Evolutionary conservation across 2,329 filamentous ascomycete species (phyloP), one percentile per base, ranked within the genome.

Genomic region (Podosphaera leucotricha): DNA sequence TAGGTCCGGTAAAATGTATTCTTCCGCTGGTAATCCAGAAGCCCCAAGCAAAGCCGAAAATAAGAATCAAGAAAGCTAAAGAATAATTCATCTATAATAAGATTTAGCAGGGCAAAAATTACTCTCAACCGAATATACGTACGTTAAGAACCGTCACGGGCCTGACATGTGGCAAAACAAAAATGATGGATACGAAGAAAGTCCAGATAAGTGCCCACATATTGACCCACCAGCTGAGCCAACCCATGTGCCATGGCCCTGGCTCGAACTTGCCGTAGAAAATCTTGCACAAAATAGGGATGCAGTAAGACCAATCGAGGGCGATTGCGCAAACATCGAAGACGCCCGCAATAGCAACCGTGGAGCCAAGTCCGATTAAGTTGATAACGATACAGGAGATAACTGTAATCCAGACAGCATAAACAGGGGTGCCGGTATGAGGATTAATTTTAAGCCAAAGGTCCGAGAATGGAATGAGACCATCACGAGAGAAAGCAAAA

Each of bases 401-500:
- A 24, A 68, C 62, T 44, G 64, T 68, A 45, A 72, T 62, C 70
- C 70, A 74, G 41, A 76, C 66, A 4, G 72, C 71, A 51, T 75
- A 74, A 13, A 66, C 64, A 0, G 72, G 72, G 48, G 75, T 71
- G 43, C 71, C 72, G 13, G 69, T 72, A 20, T 65, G 60, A 7
- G 63, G 57, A 7, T 61, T 62, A 2, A 76, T 70, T 16, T 61
- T 56, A 3, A 70, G 66, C 38, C 75, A 72, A 67, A 71, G 72
- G 28, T 62, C 53, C 1, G 70, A 73, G 56, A 67, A 73, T 0
- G 72, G 71, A 2, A 75, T 60, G 18, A 75, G 69, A 30, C 71
- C 70, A 51, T 76, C 72, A 39, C 71, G 65, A 22, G 72, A 72
- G 3, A 76, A 71, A 37, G 71, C 72, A 54, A 73, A 75, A 49